Base-by-base conservation (phyloP, 2,329 filamentous ascomycete genomes). In the Graphilbum sp. region DNA sequence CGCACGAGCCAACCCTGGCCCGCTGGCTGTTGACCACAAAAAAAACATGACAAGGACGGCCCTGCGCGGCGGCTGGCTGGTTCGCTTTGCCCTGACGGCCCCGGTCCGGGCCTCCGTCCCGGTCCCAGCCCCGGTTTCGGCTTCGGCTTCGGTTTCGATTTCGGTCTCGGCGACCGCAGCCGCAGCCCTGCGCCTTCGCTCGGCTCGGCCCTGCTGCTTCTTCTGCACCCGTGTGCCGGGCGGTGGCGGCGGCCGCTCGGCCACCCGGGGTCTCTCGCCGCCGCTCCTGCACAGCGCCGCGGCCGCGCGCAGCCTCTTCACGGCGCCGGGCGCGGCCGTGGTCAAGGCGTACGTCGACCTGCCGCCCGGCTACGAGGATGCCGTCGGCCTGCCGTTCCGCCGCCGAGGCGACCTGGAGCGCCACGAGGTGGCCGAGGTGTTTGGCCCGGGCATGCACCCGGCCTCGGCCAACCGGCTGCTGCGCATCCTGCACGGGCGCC, bases 401-500 rank as follows among this genome's bases (percentile, higher is more conserved):
- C 54, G 51, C 6, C 53, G 56, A 23, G 65, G n/a, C n/a, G n/a
- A 71, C n/a, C 55, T 79, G 17, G 58, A 58, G 3, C 53, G 62
- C 16, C 49, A 51, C 9, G 67, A 76, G 47, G 57, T 63, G 6
- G 47, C 56, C 15, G 42, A 46, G 10, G 58, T 75, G 29, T 75
- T 78, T 43, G 68, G 70, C 2, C 48, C 59, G 5, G 54, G 56
- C 12, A 56, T 75, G 34, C 54, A 58, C 42, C 50, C 59, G 1
- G 45, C 48, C 4, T 48, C 52, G 5, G 74, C 65, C 17, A 77
- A 77, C 49, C 56, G 54, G 33, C 52, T 78, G 32, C 54, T 79
- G 36, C 59, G 61, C 37, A 68, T 78, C 36, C 54, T 78, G 12
- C 75, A 79, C 49, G 75, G 74, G 9, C 65, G 72, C 27, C 62